A percentile compares a stretch with the other conserved stretches of the same genome.
phyloP scores from a whole-genome alignment of 1,284 basidiomycete genomes.

The Sanguinoderma infundibulare region DNA sequence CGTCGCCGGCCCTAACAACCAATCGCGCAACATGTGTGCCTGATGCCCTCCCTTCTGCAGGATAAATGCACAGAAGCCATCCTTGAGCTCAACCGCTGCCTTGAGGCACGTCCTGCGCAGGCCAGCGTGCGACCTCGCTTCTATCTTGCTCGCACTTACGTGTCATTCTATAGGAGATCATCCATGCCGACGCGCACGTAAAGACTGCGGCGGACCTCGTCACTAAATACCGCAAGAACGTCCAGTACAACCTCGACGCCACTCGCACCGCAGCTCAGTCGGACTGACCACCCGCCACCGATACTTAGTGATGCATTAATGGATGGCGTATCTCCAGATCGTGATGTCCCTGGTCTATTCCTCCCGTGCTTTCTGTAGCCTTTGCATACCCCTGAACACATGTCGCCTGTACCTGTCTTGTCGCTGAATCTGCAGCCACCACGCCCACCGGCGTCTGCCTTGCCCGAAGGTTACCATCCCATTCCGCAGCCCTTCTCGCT shows the following conservation, averaged over 20 bases:
- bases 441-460: too few relatives aligned
- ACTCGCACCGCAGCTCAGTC: slow-evolving; percentile 36
- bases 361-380: too few relatives aligned
- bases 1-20: slow-evolving; percentile 32
- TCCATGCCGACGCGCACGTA: slow-evolving; percentile 71
- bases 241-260: slow-evolving; percentile 83
- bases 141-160: background rate
- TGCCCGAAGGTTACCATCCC: background rate
- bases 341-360: too few relatives aligned
- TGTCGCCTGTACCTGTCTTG: too few relatives aligned
- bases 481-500: background rate
- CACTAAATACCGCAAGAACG: slow-evolving; percentile 84
- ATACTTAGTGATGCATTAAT: too few relatives aligned
- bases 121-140: background rate
- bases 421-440: too few relatives aligned
- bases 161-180: slow-evolving; percentile 58
- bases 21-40: background rate
- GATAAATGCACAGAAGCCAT: slow-evolving; percentile 82
- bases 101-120: slow-evolving; percentile 57
- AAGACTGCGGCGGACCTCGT: slow-evolving; percentile 79
- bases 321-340: too few relatives aligned
- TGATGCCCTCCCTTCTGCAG: slow-evolving; percentile 39
- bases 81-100: slow-evolving; percentile 79
- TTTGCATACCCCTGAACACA: too few relatives aligned
- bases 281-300: background rate